phyloP scores from a whole-genome alignment of 2,329 filamentous ascomycete genomes.

The Thermothelomyces thermophilus region DNA sequence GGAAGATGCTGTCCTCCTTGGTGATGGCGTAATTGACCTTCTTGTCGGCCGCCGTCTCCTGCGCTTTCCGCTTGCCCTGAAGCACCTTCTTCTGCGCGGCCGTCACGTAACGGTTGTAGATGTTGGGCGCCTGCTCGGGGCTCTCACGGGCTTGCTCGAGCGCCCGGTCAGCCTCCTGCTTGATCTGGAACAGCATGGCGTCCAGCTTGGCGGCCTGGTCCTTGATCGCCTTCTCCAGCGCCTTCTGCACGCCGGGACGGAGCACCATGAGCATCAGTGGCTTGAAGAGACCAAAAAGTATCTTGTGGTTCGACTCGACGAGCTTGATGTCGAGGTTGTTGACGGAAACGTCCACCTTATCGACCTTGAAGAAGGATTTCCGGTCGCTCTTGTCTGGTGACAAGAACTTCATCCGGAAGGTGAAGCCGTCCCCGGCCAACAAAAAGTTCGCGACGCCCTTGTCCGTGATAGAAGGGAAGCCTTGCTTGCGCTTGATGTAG shows the following conservation, averaged over 20 bases:
- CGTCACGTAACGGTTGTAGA: constrained; percentile 77
- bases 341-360: constrained; percentile 77
- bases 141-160: constrained; percentile 58
- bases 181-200: constrained; percentile 64
- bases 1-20: constrained; percentile 83
- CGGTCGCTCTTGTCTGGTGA: constrained; percentile 68
- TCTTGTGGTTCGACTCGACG: constrained; percentile 91
- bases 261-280: constrained; percentile 78
- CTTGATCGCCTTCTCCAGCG: constrained; percentile 81
- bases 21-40: constrained; percentile 80
- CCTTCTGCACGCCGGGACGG: constrained; percentile 78
- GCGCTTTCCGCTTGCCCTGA: constrained; percentile 71
- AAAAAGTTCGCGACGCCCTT: constrained; percentile 83
- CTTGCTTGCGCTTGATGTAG: constrained; percentile 91
- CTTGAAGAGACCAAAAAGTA: constrained; percentile 81
- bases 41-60: constrained; percentile 54
- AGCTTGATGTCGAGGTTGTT: constrained; percentile 81
- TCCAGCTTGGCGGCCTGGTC: constrained; percentile 75
- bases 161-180: constrained; percentile 74
- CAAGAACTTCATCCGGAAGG: constrained; percentile 85
- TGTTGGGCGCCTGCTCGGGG: constrained; percentile 68
- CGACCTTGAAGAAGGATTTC: constrained; percentile 89
- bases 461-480: constrained; percentile 83
- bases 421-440: constrained; percentile 79
- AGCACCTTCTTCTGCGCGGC: constrained; percentile 68